Evolutionary conservation across 345 rosid genomes (phyloP).

Genomic region (Isatis tinctoria): DNA sequence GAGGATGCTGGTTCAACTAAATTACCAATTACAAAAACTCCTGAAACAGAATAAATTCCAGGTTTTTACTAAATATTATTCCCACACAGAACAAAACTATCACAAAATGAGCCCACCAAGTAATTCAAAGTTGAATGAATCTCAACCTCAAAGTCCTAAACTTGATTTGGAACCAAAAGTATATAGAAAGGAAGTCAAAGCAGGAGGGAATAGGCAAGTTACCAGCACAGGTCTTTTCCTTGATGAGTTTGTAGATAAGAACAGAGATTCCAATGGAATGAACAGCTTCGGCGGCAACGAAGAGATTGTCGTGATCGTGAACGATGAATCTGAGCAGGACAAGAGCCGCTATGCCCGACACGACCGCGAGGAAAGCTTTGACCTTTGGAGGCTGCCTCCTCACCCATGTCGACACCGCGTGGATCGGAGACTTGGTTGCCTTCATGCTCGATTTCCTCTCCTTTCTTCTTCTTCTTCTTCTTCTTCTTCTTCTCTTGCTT

Average conservation of each 20-base stretch:
- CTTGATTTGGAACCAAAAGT: too few species aligned
- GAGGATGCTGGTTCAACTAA: too few species aligned
- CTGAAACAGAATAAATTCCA: neutral
- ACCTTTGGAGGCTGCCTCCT: slow-evolving; percentile 95
- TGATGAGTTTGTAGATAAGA: slow-evolving; percentile 88
- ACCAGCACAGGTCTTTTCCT: slow-evolving; percentile 98
- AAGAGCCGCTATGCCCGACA: slow-evolving; percentile 83
- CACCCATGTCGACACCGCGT: slow-evolving; percentile 73
- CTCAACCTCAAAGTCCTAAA: neutral
- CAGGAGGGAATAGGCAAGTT: neutral
- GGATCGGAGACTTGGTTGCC: slow-evolving; percentile 58
- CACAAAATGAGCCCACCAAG: neutral
- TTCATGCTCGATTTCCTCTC: slow-evolving; percentile 42
- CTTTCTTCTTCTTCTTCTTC: slow-evolving; percentile 1
- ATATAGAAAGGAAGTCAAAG: neutral
- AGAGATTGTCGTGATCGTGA: slow-evolving; percentile 95
- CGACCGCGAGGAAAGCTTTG: slow-evolving; percentile 86
- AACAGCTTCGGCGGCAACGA: slow-evolving; percentile 96
- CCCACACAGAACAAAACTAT: neutral
- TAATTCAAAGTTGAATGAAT: neutral
- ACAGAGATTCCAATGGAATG: slow-evolving; percentile 93
- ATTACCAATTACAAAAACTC: neutral
- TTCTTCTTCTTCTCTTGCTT: neutral
- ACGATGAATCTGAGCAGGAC: slow-evolving; percentile 87
- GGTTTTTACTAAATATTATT: neutral